These are phyloP conservation scores for Trichoderma virens DNA, from an alignment of 495 filamentous ascomycete species.

Conservation along the genomic window DNA sequence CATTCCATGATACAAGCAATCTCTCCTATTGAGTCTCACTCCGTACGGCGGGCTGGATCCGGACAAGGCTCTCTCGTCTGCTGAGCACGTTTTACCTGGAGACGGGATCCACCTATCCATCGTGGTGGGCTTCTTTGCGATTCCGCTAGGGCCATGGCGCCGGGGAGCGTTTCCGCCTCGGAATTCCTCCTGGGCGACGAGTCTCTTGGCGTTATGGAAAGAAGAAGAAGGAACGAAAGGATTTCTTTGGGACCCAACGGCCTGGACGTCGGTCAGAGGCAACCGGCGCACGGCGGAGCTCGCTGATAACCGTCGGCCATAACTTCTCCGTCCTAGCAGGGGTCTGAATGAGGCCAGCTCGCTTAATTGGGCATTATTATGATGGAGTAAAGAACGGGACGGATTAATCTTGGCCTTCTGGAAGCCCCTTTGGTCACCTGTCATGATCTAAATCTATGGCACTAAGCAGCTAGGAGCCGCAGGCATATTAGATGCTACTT, in stretches of 20 bases:
- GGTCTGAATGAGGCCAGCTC: neutral
- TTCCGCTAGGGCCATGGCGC: neutral
- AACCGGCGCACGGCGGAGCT: neutral
- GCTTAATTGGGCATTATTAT: neutral
- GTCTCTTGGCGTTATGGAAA: neutral
- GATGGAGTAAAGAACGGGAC: neutral
- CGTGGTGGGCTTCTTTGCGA: neutral
- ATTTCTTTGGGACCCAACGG: neutral
- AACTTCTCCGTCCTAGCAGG: neutral
- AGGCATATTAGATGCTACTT: neutral
- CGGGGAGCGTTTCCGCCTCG: constrained; percentile 6
- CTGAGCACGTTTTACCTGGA: neutral
- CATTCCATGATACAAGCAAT: neutral
- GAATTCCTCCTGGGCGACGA: neutral
- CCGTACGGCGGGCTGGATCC: neutral
- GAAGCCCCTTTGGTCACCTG: constrained; percentile 6
- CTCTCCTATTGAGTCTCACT: neutral
- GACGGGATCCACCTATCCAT: neutral
- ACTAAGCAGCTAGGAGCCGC: neutral
- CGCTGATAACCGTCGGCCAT: constrained; percentile 1
- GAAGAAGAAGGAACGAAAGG: neutral
- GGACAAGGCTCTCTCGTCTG: neutral
- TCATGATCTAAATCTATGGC: neutral
- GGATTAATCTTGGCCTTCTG: neutral
- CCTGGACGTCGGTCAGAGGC: neutral